These are phyloP conservation scores for Wallacemonas rigidus DNA, from an alignment of 208 protist genomes.

Conservation along the genomic window DNA sequence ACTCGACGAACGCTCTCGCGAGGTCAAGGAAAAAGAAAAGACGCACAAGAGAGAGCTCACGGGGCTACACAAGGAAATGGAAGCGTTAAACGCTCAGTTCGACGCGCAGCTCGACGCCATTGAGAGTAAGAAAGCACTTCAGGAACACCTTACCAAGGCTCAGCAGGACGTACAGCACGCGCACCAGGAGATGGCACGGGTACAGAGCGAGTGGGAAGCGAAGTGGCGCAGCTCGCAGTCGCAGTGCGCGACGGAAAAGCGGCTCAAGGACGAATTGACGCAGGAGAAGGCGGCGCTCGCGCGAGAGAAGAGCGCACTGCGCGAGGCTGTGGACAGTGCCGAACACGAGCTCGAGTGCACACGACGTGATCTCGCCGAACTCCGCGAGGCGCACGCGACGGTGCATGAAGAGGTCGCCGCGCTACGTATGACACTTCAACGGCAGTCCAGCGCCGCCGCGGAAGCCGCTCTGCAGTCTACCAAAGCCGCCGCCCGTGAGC, in stretches of 20 bases:
- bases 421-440: slow-evolving; percentile 15
- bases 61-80: slow-evolving; percentile 46
- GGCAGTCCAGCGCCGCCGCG: slow-evolving; percentile 7
- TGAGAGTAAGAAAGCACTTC: neutral
- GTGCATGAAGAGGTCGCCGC: slow-evolving; percentile 26
- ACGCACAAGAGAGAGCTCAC: slow-evolving; percentile 41
- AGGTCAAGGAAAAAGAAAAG: slow-evolving; percentile 28
- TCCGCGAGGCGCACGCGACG: slow-evolving; percentile 30
- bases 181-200: neutral
- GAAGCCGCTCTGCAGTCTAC: neutral
- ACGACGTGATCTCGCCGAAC: slow-evolving; percentile 21
- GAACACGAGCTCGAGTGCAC: slow-evolving; percentile 13
- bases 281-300: neutral
- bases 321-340: neutral
- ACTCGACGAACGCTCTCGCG: slow-evolving; percentile 22
- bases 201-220: slow-evolving; percentile 8
- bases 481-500: slow-evolving; percentile 7
- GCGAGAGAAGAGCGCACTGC: neutral
- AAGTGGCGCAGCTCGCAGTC: slow-evolving; percentile 19
- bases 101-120: slow-evolving; percentile 26
- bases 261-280: slow-evolving; percentile 12
- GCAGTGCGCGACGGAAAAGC: neutral
- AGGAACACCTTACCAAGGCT: neutral
- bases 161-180: neutral
- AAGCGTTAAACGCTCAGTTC: slow-evolving; percentile 37